phyloP scores from a whole-genome alignment of 2,329 filamentous ascomycete species.

The Camillea tinctor region DNA sequence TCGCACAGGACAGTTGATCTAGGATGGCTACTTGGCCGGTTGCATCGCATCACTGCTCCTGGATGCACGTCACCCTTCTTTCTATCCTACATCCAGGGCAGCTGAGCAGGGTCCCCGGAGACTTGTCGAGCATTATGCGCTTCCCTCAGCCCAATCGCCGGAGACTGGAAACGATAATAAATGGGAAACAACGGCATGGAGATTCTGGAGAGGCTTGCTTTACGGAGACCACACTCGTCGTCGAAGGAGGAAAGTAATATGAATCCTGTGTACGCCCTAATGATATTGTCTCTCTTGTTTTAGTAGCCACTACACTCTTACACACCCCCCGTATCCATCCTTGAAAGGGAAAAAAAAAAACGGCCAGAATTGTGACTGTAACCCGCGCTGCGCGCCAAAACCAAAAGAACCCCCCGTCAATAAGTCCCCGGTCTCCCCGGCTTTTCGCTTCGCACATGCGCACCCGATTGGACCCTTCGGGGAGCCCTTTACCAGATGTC shows the following conservation, averaged over 20 bases:
- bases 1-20: background rate
- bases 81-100: background rate
- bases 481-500: constrained; percentile 1
- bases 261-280: constrained; percentile 12
- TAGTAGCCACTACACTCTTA: background rate
- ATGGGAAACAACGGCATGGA: constrained; percentile 27
- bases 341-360: background rate
- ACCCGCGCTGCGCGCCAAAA: constrained; percentile 23
- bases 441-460: background rate
- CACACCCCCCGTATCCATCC: background rate
- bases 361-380: constrained; percentile 16
- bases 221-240: constrained; percentile 25
- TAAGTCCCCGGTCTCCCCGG: background rate
- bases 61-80: constrained; percentile 18
- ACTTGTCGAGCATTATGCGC: background rate
- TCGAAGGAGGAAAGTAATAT: constrained; percentile 13
- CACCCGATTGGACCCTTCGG: constrained; percentile 4
- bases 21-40: constrained; percentile 1
- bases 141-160: constrained; percentile 17
- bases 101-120: constrained; percentile 11
- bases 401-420: constrained; percentile 7
- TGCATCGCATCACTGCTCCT: constrained; percentile 3
- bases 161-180: constrained; percentile 12
- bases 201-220: constrained; percentile 30
- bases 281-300: constrained; percentile 2